phyloP scores from a whole-genome alignment of 768 basidiomycete species.

The Leucocoprinus sp. region DNA sequence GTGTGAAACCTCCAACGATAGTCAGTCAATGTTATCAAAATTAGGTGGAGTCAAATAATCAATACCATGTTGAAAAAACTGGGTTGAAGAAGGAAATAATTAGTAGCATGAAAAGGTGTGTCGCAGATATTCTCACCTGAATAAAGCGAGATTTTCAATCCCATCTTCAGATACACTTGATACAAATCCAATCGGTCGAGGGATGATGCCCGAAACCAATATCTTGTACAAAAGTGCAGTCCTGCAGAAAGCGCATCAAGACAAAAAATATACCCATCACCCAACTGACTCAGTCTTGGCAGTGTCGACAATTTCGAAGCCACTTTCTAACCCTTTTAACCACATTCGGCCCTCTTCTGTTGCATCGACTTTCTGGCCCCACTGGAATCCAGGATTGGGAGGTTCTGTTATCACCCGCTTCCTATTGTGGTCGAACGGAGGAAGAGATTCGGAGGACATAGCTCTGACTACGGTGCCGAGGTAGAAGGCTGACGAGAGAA shows the following conservation, averaged over 20 bases:
- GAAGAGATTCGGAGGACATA: conserved; percentile 10
- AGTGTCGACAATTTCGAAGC: conserved; percentile 32
- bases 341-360: conserved; percentile 31
- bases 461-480: neutral
- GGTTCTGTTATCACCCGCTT: conserved; percentile 24
- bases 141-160: conserved; percentile 52
- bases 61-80: conserved; percentile 38
- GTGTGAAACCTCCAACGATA: conserved; percentile 33
- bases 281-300: conserved; percentile 20
- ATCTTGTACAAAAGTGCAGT: conserved; percentile 32
- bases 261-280: neutral
- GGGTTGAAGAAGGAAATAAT: conserved; percentile 1
- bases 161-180: conserved; percentile 49
- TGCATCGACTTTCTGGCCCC: conserved; percentile 24
- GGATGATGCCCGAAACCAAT: conserved; percentile 46
- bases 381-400: conserved; percentile 33
- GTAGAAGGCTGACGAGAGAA: neutral
- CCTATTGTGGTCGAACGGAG: conserved; percentile 16
- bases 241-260: neutral
- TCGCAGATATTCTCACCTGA: conserved; percentile 25
- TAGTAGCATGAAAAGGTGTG: neutral
- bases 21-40: conserved; percentile 15
- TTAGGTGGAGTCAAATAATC: conserved; percentile 16
- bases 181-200: conserved; percentile 67
- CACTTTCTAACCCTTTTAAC: conserved; percentile 33